These are phyloP conservation scores for Yamadazyma philogaea DNA, from an alignment of 805 yeast species.

Conservation along the genomic window DNA sequence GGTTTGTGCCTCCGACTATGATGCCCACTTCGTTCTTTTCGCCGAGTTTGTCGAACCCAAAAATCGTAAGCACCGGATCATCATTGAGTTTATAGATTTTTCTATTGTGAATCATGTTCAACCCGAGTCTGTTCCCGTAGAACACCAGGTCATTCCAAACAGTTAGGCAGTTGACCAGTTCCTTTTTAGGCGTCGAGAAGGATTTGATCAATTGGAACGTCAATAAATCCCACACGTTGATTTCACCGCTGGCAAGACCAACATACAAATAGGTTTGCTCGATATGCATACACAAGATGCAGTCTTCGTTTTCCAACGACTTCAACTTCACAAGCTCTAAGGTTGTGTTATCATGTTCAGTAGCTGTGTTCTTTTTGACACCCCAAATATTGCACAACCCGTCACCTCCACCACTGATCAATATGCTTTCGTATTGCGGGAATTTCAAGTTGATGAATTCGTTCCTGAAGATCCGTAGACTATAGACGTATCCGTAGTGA, in stretches of 20 bases:
- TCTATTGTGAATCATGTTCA: conserved; percentile 28
- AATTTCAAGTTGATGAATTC: conserved; percentile 21
- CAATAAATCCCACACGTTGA: conserved; percentile 84
- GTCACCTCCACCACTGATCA: conserved; percentile 78
- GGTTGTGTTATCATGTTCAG: background rate
- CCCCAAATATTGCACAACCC: conserved; percentile 85
- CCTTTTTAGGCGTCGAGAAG: conserved; percentile 13
- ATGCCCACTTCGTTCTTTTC: conserved; percentile 1
- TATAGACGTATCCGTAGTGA: conserved; percentile 86
- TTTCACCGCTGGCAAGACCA: conserved; percentile 70
- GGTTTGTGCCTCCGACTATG: conserved; percentile 12
- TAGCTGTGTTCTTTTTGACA: conserved; percentile 9
- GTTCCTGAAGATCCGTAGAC: conserved; percentile 43
- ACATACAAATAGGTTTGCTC: conserved; percentile 72
- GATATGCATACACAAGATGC: conserved; percentile 67
- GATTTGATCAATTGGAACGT: conserved; percentile 67
- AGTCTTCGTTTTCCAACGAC: conserved; percentile 59
- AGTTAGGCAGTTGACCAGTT: conserved; percentile 11
- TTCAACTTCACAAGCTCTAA: conserved; percentile 18
- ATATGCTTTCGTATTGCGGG: conserved; percentile 17
- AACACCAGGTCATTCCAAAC: conserved; percentile 7
- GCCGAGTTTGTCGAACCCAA: background rate
- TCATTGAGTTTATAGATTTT: conserved; percentile 5
- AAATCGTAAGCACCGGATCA: conserved; percentile 10
- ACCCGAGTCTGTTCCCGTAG: conserved; percentile 15